These are phyloP conservation scores for Dunaliella primolecta DNA, from an alignment of 139 green algal species.

Conservation along the genomic window DNA sequence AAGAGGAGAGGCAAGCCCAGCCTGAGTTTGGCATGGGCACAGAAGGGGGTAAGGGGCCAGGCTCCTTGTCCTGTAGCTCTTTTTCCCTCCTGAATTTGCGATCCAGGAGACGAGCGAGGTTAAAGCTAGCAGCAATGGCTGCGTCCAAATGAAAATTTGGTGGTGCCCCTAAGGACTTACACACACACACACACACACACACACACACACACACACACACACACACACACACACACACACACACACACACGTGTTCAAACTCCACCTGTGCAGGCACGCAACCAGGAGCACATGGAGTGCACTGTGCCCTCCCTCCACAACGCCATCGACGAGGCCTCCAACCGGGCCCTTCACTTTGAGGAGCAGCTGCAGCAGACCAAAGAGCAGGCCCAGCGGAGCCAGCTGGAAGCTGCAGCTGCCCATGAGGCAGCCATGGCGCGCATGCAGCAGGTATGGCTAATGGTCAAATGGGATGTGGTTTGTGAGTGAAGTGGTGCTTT, in stretches of 20 bases:
- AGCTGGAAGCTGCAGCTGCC: background rate
- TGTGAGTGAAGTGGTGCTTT: no score
- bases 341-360: slow-evolving; percentile 8
- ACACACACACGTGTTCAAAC: background rate
- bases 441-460: background rate
- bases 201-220: background rate
- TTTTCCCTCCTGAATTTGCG: no score
- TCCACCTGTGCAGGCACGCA: background rate
- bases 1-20: no score
- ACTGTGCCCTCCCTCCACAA: background rate
- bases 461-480: no score
- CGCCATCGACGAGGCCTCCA: slow-evolving; percentile 10
- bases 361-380: background rate
- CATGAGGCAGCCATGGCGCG: background rate
- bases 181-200: background rate
- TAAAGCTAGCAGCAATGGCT: no score
- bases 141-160: no score
- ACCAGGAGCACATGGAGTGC: background rate
- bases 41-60: no score
- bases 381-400: background rate
- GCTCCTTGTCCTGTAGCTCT: no score
- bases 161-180: no score
- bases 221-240: background rate
- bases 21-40: no score
- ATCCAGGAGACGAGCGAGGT: no score